Base-by-base conservation (phyloP, 805 yeast genomes). In the Candida easanensis region DNA sequence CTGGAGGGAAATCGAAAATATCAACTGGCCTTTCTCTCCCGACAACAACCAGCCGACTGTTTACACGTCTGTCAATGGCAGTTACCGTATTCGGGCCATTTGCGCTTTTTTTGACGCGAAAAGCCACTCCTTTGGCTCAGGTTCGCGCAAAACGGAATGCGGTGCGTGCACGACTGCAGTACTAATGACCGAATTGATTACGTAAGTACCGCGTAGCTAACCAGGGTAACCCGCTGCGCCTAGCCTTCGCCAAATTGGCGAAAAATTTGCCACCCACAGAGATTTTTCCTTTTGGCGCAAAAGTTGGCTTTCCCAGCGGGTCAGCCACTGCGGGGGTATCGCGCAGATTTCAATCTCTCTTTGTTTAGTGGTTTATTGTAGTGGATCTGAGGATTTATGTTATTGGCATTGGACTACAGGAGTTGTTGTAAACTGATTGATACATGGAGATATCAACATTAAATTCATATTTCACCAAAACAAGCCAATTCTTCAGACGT, bases 1-100 rank as follows among this genome's bases (percentile, higher is more conserved):
- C 48, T 45, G 48, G 45, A 32, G 48, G 44, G 48, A 45, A 45
- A 38, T 40, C 44, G 30, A 38, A 45, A 45, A 42, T 42, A 42
- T 42, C 41, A 33, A 33, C 18, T 36, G 43, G 33, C 39, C 39
- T 23, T 39, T 39, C 35, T 16, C 36, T 20, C 33, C 36, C 38
- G 39, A 28, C 44, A 39, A 39, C 42, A 33, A 40, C 20, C 39
- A 26, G 39, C 16, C 19, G 23, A 18, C 37, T 41, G 14, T 18
- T 36, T 40, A 15, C 44, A 30, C 40, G 40, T n/a, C 25, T 3
- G 5, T 4, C 14, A 31, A 22, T 42, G 45, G 35, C 45, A 42
- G 45, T 16, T 21, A 15, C 14, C 40, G 31, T 3, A 5, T 11
- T 36, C 19, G 19, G n/a, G 36, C 25, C 20, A 19, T 16, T 21